Evolutionary conservation across 2,329 filamentous ascomycete genomes (phyloP), one percentile per base, ranked within the genome.

Genomic region (Calonectria leucothoes): DNA sequence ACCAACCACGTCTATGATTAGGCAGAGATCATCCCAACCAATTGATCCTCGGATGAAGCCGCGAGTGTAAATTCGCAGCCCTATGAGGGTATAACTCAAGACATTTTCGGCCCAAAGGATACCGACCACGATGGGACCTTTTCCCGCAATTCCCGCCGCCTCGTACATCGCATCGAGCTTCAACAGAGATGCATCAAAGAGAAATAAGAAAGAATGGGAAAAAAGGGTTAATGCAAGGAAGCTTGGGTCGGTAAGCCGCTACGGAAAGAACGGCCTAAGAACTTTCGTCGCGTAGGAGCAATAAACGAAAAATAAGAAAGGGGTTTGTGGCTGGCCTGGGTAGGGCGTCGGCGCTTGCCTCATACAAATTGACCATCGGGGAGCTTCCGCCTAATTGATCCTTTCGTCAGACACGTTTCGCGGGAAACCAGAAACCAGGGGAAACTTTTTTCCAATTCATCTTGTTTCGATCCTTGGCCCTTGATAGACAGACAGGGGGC

Each of bases 1-100:
- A 33, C 72, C 11, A 65, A 74, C 72, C 66, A 45, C 52, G 63
- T 39, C 52, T n/a, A 39, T 35, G 20, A 69, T 25, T 27, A 74
- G 37, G 48, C 72, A 74, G 27, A 72, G 45, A 31, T 72, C 72
- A 15, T 74, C 70, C 72, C 72, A 74, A 31, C 72, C 72, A 39
- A 74, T 31, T n/a, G 72, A 72, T 0, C 70, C 72, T 63, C 72
- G 61, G 25, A 74, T 72, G 48, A 63, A 72, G 14, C 59, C 59
- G 29, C 72, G 70, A 55, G 70, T 72, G 52, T 74, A 74, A 3
- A 74, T 23, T 63, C 72, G 61, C 12, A 69, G n/a, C 7, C 70
- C 66, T 25, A 74, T 69, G 33, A 74, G 51, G 2, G 25, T 23
- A 11, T 69, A 69, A 6, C 65, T 70, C 51, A 74, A 25, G 33